A percentile compares a stretch with the other conserved stretches of the same genome.
These are phyloP conservation scores for Hibiscus tridactylites DNA, from an alignment of 345 rosid genomes.

Conservation along the genomic window DNA sequence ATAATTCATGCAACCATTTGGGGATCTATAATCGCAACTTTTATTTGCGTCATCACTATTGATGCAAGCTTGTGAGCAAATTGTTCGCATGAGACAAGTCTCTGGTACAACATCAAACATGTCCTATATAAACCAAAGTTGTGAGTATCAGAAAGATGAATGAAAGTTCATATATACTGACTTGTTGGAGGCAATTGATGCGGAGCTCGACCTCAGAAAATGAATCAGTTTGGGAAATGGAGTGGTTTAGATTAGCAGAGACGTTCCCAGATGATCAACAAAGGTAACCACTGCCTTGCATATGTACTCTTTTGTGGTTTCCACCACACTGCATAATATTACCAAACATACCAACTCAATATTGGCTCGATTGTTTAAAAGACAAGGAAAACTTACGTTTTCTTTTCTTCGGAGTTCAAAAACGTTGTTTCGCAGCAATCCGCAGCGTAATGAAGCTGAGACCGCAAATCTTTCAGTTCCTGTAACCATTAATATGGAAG, in stretches of 20 bases:
- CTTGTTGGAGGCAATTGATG: constrained; percentile 48
- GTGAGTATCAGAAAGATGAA: too few relatives aligned
- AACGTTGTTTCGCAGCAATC: constrained; percentile 51
- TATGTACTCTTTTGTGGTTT: constrained; percentile 59
- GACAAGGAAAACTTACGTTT: constrained; percentile 25
- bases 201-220: constrained; percentile 46
- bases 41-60: too few relatives aligned
- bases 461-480: constrained; percentile 58
- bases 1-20: too few relatives aligned
- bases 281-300: constrained; percentile 54
- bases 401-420: constrained; percentile 35
- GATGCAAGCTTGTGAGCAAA: constrained; percentile 41
- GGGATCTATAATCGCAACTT: too few relatives aligned
- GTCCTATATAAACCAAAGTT: not conserved
- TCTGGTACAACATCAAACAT: constrained; percentile 21
- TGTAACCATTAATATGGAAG: constrained; percentile 4
- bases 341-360: not conserved
- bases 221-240: constrained; percentile 21
- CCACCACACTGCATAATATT: constrained; percentile 39
- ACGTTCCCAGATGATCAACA: constrained; percentile 61
- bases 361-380: not conserved
- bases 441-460: constrained; percentile 65
- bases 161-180: constrained; percentile 9
- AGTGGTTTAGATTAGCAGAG: constrained; percentile 38
- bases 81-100: constrained; percentile 33